These are phyloP conservation scores for Candida tibetensis DNA, from an alignment of 805 yeast species.

Conservation along the genomic window DNA sequence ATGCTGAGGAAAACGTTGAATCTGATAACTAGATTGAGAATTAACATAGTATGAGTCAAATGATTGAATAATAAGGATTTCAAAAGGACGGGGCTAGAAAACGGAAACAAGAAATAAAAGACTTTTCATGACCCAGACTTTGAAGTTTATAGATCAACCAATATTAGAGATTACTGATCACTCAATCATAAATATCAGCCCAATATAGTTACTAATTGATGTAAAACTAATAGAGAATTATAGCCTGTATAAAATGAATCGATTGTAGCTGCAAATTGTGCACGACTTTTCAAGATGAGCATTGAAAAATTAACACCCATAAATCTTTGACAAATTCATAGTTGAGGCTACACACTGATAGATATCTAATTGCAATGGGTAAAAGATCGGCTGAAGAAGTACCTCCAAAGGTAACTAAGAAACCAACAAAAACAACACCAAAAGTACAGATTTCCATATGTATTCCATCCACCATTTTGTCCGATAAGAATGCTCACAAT, in stretches of 20 bases:
- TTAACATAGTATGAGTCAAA: too few relatives aligned
- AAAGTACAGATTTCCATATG: constrained; percentile 54
- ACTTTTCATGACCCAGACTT: too few relatives aligned
- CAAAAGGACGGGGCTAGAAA: too few relatives aligned
- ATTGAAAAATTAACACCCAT: background rate
- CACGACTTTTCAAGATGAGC: constrained; percentile 7
- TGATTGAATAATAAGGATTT: too few relatives aligned
- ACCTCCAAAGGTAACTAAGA: constrained; percentile 22
- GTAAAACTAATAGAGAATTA: background rate
- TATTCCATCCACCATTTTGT: constrained; percentile 67
- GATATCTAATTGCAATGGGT: constrained; percentile 8
- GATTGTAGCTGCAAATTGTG: background rate
- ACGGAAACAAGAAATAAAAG: too few relatives aligned
- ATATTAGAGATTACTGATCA: too few relatives aligned
- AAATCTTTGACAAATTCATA: background rate
- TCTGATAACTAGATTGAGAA: too few relatives aligned
- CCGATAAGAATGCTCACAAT: constrained; percentile 53
- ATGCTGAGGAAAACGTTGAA: constrained; percentile 3
- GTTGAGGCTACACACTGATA: too few relatives aligned
- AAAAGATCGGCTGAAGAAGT: constrained; percentile 24
- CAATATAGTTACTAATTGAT: background rate
- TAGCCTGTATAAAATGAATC: background rate
- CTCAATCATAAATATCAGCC: too few relatives aligned
- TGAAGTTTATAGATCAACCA: too few relatives aligned
- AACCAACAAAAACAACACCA: constrained; percentile 26